phyloP scores from a whole-genome alignment of 768 basidiomycete species.

The Gautieria morchelliformis region DNA sequence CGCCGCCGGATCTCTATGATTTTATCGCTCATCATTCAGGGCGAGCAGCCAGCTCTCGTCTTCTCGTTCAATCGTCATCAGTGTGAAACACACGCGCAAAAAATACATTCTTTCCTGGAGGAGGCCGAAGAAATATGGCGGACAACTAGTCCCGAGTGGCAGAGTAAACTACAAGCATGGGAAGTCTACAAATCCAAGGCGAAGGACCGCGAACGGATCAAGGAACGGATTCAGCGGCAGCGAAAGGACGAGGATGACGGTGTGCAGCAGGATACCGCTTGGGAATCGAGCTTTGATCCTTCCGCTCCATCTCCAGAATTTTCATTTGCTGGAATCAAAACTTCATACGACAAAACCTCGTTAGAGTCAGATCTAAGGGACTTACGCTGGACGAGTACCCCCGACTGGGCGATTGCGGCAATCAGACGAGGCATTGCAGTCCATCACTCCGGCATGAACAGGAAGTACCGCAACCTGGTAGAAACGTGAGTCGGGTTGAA shows the following conservation, averaged over 20 bases:
- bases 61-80: slow-evolving; percentile 55
- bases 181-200: slow-evolving; percentile 37
- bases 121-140: slow-evolving; percentile 44
- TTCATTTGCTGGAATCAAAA: slow-evolving; percentile 41
- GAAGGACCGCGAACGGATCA: slow-evolving; percentile 39
- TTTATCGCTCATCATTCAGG: not conserved
- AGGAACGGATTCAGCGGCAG: slow-evolving; percentile 30
- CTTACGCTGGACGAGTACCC: slow-evolving; percentile 26
- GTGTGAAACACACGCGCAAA: slow-evolving; percentile 43
- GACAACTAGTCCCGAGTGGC: slow-evolving; percentile 35
- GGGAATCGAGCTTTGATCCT: slow-evolving; percentile 51
- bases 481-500: slow-evolving; percentile 35
- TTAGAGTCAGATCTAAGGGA: slow-evolving; percentile 38
- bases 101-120: slow-evolving; percentile 28
- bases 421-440: slow-evolving; percentile 55
- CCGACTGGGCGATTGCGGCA: slow-evolving; percentile 37
- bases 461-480: slow-evolving; percentile 43
- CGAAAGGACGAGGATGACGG: slow-evolving; percentile 18
- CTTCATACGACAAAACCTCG: slow-evolving; percentile 35
- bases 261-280: slow-evolving; percentile 20
- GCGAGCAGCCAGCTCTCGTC: slow-evolving; percentile 50
- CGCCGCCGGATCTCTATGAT: not conserved
- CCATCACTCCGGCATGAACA: slow-evolving; percentile 65
- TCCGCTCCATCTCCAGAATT: slow-evolving; percentile 48
- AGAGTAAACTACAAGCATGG: slow-evolving; percentile 40